Evolutionary conservation across 495 filamentous ascomycete species (phyloP).

Genomic region (Evernia prunastri): DNA sequence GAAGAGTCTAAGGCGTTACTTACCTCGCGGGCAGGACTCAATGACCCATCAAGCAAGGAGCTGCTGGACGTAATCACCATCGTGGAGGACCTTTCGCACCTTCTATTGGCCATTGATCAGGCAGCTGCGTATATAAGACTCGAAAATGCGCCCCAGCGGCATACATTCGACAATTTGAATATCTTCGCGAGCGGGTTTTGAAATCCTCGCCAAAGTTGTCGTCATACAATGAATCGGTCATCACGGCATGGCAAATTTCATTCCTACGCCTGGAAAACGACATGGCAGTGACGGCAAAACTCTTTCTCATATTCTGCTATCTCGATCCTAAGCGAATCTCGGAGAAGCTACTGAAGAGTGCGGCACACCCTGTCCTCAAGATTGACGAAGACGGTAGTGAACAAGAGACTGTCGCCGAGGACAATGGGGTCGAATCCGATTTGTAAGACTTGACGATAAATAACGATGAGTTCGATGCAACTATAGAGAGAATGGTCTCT

Average conservation of each 20-base stretch:
- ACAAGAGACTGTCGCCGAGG: constrained; percentile 10
- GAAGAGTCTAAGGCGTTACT: constrained; percentile 12
- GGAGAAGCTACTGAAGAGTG: constrained; percentile 10
- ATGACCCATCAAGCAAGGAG: neutral
- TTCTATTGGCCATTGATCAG: constrained; percentile 18
- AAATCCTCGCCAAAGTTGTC: constrained; percentile 17
- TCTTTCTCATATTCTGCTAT: constrained; percentile 16
- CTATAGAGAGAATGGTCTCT: constrained; percentile 13
- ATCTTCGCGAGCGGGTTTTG: constrained; percentile 2
- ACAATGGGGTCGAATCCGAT: constrained; percentile 12
- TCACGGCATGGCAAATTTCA: constrained; percentile 16
- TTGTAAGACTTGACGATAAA: constrained; percentile 12
- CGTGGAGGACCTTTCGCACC: constrained; percentile 8
- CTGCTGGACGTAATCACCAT: constrained; percentile 1
- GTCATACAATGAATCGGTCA: constrained; percentile 14
- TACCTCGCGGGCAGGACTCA: neutral
- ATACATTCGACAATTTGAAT: constrained; percentile 15
- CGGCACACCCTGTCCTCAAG: neutral
- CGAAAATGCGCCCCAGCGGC: constrained; percentile 11
- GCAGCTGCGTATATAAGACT: constrained; percentile 12
- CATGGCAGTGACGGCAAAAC: neutral
- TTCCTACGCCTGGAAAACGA: constrained; percentile 14
- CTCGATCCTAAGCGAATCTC: constrained; percentile 15
- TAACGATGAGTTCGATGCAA: constrained; percentile 1
- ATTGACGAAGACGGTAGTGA: constrained; percentile 14